phyloP scores from a whole-genome alignment of 352 stramenopile genomes.

The Phytophthora ohioensis region DNA sequence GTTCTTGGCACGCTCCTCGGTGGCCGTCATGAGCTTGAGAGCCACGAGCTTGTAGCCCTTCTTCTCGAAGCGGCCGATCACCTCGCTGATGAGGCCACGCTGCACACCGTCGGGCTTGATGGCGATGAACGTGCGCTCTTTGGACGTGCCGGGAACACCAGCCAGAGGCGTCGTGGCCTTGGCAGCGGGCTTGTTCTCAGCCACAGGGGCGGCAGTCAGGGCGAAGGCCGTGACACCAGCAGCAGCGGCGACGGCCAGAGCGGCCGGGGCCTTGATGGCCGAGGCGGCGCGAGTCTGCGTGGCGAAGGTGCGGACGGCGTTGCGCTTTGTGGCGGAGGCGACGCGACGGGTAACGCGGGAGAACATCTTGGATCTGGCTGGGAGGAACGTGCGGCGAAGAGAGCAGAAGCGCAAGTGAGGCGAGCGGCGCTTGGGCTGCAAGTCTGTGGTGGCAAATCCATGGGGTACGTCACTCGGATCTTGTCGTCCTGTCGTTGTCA shows the following conservation, averaged over 20 bases:
- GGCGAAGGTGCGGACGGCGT: slow-evolving; percentile 57
- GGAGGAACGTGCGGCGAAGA: slow-evolving; percentile 36
- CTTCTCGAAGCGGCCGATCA: slow-evolving; percentile 96
- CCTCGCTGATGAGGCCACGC: slow-evolving; percentile 93
- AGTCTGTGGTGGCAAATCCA: slow-evolving; percentile 31
- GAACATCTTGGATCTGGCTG: slow-evolving; percentile 57
- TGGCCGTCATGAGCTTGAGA: slow-evolving; percentile 95
- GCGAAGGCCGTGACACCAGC: slow-evolving; percentile 61
- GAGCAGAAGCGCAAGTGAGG: slow-evolving; percentile 48
- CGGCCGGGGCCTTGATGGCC: slow-evolving; percentile 43
- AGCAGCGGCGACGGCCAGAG: slow-evolving; percentile 45
- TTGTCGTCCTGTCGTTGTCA: slow-evolving; percentile 26
- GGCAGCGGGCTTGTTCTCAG: slow-evolving; percentile 57
- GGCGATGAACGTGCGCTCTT: slow-evolving; percentile 96
- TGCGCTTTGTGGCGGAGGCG: slow-evolving; percentile 70
- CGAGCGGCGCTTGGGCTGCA: slow-evolving; percentile 17
- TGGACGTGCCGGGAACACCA: slow-evolving; percentile 91
- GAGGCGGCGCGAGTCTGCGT: slow-evolving; percentile 57
- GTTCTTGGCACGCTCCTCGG: slow-evolving; percentile 88
- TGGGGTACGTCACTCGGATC: slow-evolving; percentile 27
- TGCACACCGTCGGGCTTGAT: slow-evolving; percentile 96
- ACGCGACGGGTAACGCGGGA: slow-evolving; percentile 71
- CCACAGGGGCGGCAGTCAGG: slow-evolving; percentile 46
- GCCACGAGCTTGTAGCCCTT: slow-evolving; percentile 96
- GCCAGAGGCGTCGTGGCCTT: slow-evolving; percentile 58